phyloP scores from a whole-genome alignment of 2,329 filamentous ascomycete species.

The Colletotrichum lindemuthianum region DNA sequence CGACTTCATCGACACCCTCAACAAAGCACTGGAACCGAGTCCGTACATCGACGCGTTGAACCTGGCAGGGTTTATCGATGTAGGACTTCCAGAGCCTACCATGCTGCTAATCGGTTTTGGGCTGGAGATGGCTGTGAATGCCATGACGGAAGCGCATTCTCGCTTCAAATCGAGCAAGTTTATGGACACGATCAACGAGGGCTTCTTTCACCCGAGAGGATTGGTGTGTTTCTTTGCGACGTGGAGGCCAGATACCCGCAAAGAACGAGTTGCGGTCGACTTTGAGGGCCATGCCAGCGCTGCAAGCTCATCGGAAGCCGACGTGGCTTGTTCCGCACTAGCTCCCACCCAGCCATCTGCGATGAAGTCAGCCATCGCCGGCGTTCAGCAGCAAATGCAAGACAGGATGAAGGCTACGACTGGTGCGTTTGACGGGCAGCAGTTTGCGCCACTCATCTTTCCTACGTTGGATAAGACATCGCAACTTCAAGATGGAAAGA shows the following conservation, averaged over 20 bases:
- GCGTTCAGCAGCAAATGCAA: constrained; percentile 6
- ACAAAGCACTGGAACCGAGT: constrained; percentile 49
- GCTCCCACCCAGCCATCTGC: neutral
- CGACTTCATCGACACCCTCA: constrained; percentile 58
- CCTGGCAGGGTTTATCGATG: constrained; percentile 49
- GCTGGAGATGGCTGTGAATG: constrained; percentile 53
- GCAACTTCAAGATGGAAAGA: constrained; percentile 28
- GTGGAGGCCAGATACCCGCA: constrained; percentile 54
- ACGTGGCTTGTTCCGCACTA: neutral
- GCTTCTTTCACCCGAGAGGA: constrained; percentile 66
- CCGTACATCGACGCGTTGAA: constrained; percentile 53
- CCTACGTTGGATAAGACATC: constrained; percentile 40
- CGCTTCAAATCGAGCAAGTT: constrained; percentile 60
- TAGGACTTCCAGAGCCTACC: constrained; percentile 51
- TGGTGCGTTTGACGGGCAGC: constrained; percentile 53
- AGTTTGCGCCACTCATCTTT: constrained; percentile 60
- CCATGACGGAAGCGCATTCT: constrained; percentile 52
- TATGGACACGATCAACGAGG: constrained; percentile 64
- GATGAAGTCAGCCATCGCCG: neutral
- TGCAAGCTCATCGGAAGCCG: too few species aligned
- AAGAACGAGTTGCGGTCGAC: constrained; percentile 41
- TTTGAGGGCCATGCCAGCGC: constrained; percentile 40
- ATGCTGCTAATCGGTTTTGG: constrained; percentile 54
- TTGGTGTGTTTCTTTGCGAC: constrained; percentile 62
- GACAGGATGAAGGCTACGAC: constrained; percentile 37